phyloP scores from a whole-genome alignment of 2,329 filamentous ascomycete species.

The Phyllachora maydis region DNA sequence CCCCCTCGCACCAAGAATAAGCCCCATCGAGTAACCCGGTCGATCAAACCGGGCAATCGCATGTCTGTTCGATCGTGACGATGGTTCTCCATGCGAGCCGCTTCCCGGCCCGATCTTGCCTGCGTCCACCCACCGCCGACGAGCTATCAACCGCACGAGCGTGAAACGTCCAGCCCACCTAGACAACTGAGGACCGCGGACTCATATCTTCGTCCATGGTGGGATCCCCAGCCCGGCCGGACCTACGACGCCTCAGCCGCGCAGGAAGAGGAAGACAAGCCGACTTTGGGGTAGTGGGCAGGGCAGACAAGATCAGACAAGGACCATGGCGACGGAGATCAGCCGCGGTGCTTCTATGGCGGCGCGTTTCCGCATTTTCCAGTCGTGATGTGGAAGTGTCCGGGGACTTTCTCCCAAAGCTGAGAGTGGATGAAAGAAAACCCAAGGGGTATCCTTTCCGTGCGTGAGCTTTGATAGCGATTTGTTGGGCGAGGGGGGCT shows the following conservation, averaged over 20 bases:
- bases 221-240: background rate
- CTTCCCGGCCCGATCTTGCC: constrained; percentile 19
- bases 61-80: constrained; percentile 95
- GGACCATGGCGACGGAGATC: constrained; percentile 43
- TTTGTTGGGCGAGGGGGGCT: constrained; percentile 94
- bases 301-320: constrained; percentile 13
- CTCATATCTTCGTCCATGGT: constrained; percentile 75
- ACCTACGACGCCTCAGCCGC: no score
- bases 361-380: constrained; percentile 84
- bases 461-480: constrained; percentile 99
- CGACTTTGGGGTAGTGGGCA: constrained; percentile 11
- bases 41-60: constrained; percentile 56
- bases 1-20: constrained; percentile 99
- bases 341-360: constrained; percentile 99
- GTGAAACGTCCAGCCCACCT: constrained; percentile 6
- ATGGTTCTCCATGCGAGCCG: constrained; percentile 43
- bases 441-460: constrained; percentile 36
- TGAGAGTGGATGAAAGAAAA: constrained; percentile 15
- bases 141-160: constrained; percentile 5
- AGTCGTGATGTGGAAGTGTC: constrained; percentile 37
- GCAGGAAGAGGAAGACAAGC: no score
- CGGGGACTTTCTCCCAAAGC: constrained; percentile 99
- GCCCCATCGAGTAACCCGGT: constrained; percentile 98
- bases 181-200: constrained; percentile 34
- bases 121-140: constrained; percentile 19